phyloP scores from a whole-genome alignment of 2,329 filamentous ascomycete species.

The Leptoxyphium fumago region DNA sequence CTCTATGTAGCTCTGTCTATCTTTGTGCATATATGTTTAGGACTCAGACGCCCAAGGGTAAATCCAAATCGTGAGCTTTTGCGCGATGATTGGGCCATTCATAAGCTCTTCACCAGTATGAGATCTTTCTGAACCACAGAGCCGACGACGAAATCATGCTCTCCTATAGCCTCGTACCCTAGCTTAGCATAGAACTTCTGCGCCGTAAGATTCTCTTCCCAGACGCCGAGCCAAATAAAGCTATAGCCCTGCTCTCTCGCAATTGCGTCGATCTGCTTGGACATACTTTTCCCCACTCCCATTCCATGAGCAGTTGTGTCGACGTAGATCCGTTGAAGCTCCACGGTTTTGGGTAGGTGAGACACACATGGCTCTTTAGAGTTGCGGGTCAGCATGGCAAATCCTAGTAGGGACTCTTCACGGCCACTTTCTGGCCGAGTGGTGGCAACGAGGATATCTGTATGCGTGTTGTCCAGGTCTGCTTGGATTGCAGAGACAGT shows the following conservation, averaged over 20 bases:
- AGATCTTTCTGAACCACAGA: slow-evolving; percentile 28
- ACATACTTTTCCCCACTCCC: slow-evolving; percentile 26
- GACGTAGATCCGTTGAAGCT: slow-evolving; percentile 33
- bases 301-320: slow-evolving; percentile 20
- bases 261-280: slow-evolving; percentile 16
- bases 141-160: slow-evolving; percentile 30
- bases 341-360: slow-evolving; percentile 17
- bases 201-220: slow-evolving; percentile 31
- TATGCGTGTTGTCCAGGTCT: slow-evolving; percentile 14
- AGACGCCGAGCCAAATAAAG: slow-evolving; percentile 33
- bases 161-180: slow-evolving; percentile 27
- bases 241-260: slow-evolving; percentile 24
- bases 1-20: no score
- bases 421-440: neutral
- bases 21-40: no score
- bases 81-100: no score
- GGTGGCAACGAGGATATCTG: slow-evolving; percentile 1
- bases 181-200: slow-evolving; percentile 26
- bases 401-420: slow-evolving; percentile 19
- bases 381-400: slow-evolving; percentile 26
- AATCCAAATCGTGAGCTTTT: no score
- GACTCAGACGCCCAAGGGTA: no score
- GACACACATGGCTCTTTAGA: slow-evolving; percentile 26
- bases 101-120: slow-evolving; percentile 24
- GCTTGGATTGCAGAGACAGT: slow-evolving; percentile 10